Conservation (phyloP, 352 stramenopile genomes). For the Pythium brachiatum region DNA sequence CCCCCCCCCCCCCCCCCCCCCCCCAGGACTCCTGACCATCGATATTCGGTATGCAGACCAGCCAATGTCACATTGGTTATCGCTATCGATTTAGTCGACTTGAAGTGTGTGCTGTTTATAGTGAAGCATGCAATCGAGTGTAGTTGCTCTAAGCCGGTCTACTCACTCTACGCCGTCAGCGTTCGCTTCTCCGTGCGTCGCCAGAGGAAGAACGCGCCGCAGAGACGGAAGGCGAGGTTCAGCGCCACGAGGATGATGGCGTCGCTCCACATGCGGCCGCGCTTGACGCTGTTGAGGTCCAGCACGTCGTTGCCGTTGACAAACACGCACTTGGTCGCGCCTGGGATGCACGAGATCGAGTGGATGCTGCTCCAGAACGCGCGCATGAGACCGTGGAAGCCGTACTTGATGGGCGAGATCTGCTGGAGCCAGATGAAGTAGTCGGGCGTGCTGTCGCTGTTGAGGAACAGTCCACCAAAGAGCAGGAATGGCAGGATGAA, state of each 20-base stretch:
- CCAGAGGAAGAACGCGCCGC: slow-evolving; percentile 30
- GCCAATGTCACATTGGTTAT: too few species aligned
- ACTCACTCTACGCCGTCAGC: background rate
- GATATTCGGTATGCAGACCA: too few species aligned
- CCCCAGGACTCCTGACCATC: too few species aligned
- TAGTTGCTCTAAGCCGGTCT: background rate
- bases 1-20: too few species aligned
- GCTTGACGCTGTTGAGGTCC: slow-evolving; percentile 26
- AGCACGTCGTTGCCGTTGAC: slow-evolving; percentile 27
- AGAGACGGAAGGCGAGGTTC: slow-evolving; percentile 30
- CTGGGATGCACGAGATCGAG: slow-evolving; percentile 25
- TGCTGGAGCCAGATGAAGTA: slow-evolving; percentile 43
- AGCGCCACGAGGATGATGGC: slow-evolving; percentile 25
- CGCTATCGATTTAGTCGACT: background rate
- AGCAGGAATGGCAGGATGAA: slow-evolving; percentile 35
- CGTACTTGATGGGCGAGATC: slow-evolving; percentile 43
- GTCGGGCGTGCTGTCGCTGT: slow-evolving; percentile 31
- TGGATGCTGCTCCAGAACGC: slow-evolving; percentile 30
- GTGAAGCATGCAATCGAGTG: too few species aligned
- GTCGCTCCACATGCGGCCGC: slow-evolving; percentile 23
- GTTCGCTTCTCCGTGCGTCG: slow-evolving; percentile 21
- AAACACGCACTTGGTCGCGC: slow-evolving; percentile 18
- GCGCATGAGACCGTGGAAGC: slow-evolving; percentile 31
- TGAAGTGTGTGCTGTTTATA: background rate
- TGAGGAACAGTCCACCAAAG: slow-evolving; percentile 43